Conservation (phyloP, 345 rosid genomes). For the Lepidium africanum region DNA sequence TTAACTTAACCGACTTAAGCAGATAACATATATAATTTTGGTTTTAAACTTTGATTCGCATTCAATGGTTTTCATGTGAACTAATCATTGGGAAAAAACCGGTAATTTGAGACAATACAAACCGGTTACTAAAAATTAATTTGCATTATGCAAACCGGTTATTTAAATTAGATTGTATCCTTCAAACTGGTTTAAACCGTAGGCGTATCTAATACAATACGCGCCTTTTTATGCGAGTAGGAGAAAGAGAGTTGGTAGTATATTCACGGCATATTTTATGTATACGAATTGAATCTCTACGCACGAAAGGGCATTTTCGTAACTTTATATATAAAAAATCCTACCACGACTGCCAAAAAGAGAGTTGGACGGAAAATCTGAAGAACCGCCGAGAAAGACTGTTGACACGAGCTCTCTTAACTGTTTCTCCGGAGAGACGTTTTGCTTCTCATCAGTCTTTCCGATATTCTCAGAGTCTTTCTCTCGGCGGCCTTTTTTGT, state of each 20-base stretch:
- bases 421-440: background rate
- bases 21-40: too few relatives aligned
- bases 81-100: background rate
- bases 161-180: background rate
- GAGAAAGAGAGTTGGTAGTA: background rate
- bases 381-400: background rate
- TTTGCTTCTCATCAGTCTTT: background rate
- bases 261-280: conserved; percentile 1
- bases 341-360: background rate
- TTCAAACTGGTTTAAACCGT: background rate
- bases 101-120: too few relatives aligned
- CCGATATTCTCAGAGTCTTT: background rate
- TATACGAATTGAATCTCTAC: background rate
- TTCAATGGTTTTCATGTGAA: background rate
- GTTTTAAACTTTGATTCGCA: too few relatives aligned
- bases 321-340: background rate
- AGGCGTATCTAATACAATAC: background rate
- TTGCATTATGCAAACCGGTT: too few relatives aligned
- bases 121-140: too few relatives aligned
- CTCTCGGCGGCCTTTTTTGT: background rate
- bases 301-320: background rate
- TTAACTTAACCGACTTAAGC: background rate
- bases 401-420: conserved; percentile 1
- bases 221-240: background rate
- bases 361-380: background rate